Base-by-base conservation (phyloP, 805 yeast species). In the Dipodascopsis uninucleata region DNA sequence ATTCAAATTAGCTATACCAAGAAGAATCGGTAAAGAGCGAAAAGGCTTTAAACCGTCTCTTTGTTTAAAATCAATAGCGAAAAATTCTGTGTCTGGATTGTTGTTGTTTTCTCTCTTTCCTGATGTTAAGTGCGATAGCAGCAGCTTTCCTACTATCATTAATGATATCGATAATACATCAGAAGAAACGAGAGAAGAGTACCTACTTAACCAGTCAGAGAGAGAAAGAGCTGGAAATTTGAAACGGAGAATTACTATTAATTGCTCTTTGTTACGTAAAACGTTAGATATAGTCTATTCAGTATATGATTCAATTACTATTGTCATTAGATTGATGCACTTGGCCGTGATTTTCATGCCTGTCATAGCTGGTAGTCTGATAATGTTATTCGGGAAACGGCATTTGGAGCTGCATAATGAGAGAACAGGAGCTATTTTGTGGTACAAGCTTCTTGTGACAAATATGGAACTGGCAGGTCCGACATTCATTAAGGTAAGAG, bases 381-480 rank as follows among this genome's bases (percentile, higher is more conserved):
- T 85, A 3, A 56, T 71, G 1, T 57, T 63, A 35, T 52, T 76
- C 35, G 87, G 85, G 0, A 66, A 70, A 12, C 63, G 65, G 35
- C 64, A 62, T 16, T 32, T 39, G 1, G 43, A 45, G 1, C 47
- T 56, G 28, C 53, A 59, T 28, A 68, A 69, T 36, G 78, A 74
- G 17, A 71, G 81, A 26, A 59, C 72, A 2, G 96, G 96, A 0
- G 76, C 85, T 1, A 56, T 73, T 16, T 31, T 78, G 17, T 90
- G 97, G 96, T 89, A 76, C 64, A 65, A 66, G 41, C 65, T 78
- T 36, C 66, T 90, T 17, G 72, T 86, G 38, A 64, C 75, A 61
- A 68, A 82, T 1, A 77, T 93, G 46, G 96, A 90, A 63, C 51
- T 70, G 14, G 96, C 96, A 0, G 98, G 98, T 0, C 95, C 97